Conservation (phyloP, 2,329 filamentous ascomycete genomes). For the Graphiopsis chlorocephala region DNA sequence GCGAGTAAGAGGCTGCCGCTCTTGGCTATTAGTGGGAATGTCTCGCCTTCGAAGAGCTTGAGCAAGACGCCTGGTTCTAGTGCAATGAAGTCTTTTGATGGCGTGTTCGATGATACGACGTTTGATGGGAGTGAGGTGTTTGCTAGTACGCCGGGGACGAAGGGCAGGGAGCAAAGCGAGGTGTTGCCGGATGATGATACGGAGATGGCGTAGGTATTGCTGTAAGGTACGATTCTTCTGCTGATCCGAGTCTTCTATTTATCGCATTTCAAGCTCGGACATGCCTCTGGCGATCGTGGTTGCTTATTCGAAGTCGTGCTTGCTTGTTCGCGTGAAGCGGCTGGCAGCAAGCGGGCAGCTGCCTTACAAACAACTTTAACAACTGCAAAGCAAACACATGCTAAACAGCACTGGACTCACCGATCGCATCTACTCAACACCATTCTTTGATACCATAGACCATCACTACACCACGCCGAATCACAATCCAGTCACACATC, state of each 20-base stretch:
- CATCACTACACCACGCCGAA: neutral
- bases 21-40: slow-evolving; percentile 27
- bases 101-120: slow-evolving; percentile 31
- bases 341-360: neutral
- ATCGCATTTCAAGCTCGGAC: neutral
- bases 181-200: slow-evolving; percentile 19
- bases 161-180: neutral
- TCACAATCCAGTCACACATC: neutral
- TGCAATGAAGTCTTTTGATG: slow-evolving; percentile 14
- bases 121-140: slow-evolving; percentile 42
- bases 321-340: neutral
- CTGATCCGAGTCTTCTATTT: no score
- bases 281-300: neutral
- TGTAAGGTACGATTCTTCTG: neutral
- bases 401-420: neutral
- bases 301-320: no score
- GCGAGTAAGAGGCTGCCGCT: slow-evolving; percentile 28
- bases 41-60: slow-evolving; percentile 21
- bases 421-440: neutral
- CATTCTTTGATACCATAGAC: neutral
- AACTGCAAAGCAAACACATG: neutral
- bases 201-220: slow-evolving; percentile 6
- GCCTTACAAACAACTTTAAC: neutral
- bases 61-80: slow-evolving; percentile 25
- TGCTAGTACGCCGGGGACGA: slow-evolving; percentile 33